Evolutionary conservation across 441 rosid genomes (phyloP).

Genomic region (Mallotus repandus): DNA sequence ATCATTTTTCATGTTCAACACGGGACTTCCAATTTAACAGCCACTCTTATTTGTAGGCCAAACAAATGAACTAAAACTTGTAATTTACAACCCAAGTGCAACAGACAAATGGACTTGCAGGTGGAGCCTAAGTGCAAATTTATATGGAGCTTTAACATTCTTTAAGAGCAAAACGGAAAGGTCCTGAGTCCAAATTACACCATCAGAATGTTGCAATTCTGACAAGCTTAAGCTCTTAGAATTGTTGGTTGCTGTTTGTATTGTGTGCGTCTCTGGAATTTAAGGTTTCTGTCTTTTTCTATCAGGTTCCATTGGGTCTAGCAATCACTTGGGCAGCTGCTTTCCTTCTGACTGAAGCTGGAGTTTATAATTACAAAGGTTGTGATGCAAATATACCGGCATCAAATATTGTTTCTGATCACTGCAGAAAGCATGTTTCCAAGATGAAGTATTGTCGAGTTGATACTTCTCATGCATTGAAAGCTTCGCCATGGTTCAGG

Average conservation of each 20-base stretch:
- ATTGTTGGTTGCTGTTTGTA: background rate
- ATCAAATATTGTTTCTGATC: slow-evolving; percentile 75
- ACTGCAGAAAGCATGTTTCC: slow-evolving; percentile 80
- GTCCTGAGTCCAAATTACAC: background rate
- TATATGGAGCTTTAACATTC: background rate
- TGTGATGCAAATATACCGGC: slow-evolving; percentile 74
- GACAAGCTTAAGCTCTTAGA: background rate
- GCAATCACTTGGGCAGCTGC: slow-evolving; percentile 92
- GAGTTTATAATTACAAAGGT: slow-evolving; percentile 77
- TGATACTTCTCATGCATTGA: slow-evolving; percentile 81
- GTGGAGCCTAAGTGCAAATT: background rate
- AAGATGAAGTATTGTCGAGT: slow-evolving; percentile 86
- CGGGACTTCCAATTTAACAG: background rate
- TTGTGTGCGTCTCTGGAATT: slow-evolving; percentile 1
- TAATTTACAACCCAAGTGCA: background rate
- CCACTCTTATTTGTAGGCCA: background rate
- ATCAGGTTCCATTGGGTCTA: slow-evolving; percentile 90
- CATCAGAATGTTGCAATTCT: background rate
- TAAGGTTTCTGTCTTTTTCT: slow-evolving; percentile 18
- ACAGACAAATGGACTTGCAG: slow-evolving; percentile 1
- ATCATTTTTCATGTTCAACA: background rate
- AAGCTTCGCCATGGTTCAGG: slow-evolving; percentile 90
- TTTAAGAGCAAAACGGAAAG: background rate
- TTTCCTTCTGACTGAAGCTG: slow-evolving; percentile 80
- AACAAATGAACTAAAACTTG: background rate